A percentile compares a stretch with the other conserved stretches of the same genome.
Evolutionary conservation across 2,329 filamentous ascomycete species (phyloP).

Genomic region (Cladosporium colombiae): DNA sequence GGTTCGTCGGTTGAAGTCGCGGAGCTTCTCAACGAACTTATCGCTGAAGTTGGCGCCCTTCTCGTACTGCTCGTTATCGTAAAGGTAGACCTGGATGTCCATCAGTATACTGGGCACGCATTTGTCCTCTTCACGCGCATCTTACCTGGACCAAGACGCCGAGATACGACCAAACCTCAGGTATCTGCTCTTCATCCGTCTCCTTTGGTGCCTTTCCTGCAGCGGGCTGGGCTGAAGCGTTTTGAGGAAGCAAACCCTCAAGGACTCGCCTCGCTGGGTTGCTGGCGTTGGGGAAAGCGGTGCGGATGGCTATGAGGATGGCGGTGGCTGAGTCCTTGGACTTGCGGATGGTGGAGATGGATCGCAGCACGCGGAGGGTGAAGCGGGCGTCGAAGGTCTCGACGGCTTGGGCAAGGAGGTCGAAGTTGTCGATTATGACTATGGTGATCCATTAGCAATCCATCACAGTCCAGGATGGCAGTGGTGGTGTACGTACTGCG

Average conservation of each 20-base stretch:
- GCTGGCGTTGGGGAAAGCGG: conserved; percentile 36
- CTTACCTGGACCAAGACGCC: conserved; percentile 40
- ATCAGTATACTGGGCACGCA: conserved; percentile 18
- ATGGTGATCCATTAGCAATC: conserved; percentile 20
- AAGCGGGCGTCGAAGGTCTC: conserved; percentile 92
- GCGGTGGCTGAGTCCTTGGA: conserved; percentile 49
- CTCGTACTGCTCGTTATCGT: conserved; percentile 79
- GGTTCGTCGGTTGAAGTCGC: conserved; percentile 87
- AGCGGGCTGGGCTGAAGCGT: conserved; percentile 22
- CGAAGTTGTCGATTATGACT: conserved; percentile 97
- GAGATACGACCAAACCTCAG: conserved; percentile 41
- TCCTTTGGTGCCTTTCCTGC: conserved; percentile 26
- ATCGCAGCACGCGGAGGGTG: conserved; percentile 87
- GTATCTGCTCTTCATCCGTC: conserved; percentile 34
- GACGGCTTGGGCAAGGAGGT: conserved; percentile 87
- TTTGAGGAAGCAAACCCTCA: conserved; percentile 35
- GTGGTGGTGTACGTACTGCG: conserved; percentile 32
- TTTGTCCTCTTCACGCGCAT: background rate
- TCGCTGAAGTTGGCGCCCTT: conserved; percentile 82
- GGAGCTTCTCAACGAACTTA: conserved; percentile 79
- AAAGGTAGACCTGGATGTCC: conserved; percentile 77
- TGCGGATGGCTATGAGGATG: conserved; percentile 36
- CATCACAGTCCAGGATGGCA: conserved; percentile 1
- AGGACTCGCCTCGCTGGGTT: conserved; percentile 35
- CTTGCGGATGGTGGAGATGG: conserved; percentile 94